Conservation (phyloP, 129 eudicot genomes). For the Flaveria ramosissima region DNA sequence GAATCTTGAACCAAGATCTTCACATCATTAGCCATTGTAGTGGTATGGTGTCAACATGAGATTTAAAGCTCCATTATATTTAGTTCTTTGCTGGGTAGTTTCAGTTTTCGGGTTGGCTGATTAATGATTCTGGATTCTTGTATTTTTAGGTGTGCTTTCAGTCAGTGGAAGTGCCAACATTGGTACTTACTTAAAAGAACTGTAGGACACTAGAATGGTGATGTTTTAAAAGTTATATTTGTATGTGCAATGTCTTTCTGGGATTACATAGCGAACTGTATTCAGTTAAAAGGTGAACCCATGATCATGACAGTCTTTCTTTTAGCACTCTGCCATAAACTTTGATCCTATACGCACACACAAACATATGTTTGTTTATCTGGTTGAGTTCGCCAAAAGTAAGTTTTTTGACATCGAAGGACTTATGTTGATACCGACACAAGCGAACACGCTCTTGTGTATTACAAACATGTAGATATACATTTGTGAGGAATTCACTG, state of each 20-base stretch:
- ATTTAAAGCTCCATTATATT: constrained; percentile 5
- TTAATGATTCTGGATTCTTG: constrained; percentile 2
- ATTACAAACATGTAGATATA: too few relatives aligned
- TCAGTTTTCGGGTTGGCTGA: constrained; percentile 1
- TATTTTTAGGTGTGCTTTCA: neutral
- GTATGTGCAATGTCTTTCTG: neutral
- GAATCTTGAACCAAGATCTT: neutral
- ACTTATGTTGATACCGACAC: too few relatives aligned
- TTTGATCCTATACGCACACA: neutral
- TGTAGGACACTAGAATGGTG: neutral
- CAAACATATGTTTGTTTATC: too few relatives aligned
- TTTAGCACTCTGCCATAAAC: neutral
- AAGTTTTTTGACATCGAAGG: too few relatives aligned
- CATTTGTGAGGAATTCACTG: too few relatives aligned
- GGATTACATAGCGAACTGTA: neutral
- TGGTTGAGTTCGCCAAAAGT: too few relatives aligned
- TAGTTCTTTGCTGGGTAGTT: neutral
- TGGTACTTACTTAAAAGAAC: neutral
- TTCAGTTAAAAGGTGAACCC: neutral
- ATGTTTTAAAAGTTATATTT: neutral
- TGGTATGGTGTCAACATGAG: constrained; percentile 18
- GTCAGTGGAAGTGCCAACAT: neutral
- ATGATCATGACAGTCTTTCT: neutral
- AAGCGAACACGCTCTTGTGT: too few relatives aligned
- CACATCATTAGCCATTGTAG: constrained; percentile 3